Percentiles rank a stretch among this genome's conserved stretches.
Conservation (phyloP, 2,329 filamentous ascomycete genomes). For the Phaeophleospora eucalypticola region DNA sequence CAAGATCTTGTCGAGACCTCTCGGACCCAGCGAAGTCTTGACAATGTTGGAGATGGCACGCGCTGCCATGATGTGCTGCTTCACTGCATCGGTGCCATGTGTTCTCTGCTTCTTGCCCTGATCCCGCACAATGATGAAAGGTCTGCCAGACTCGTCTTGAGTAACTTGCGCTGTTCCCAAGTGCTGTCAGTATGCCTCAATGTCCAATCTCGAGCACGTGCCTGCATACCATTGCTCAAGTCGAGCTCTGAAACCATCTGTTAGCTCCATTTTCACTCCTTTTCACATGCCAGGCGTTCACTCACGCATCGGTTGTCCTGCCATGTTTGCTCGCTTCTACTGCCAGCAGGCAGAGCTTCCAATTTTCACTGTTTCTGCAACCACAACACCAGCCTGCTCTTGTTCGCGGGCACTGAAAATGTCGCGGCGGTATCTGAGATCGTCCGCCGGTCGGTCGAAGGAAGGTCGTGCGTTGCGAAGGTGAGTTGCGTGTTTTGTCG, state of each 20-base stretch:
- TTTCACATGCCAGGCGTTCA: constrained; percentile 47
- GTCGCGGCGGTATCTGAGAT: constrained; percentile 1
- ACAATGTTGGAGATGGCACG: constrained; percentile 95
- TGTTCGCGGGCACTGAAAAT: neutral
- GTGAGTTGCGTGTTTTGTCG: neutral
- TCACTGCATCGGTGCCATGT: constrained; percentile 94
- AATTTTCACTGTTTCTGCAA: neutral
- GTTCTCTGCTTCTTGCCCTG: constrained; percentile 97
- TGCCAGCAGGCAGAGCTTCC: constrained; percentile 8
- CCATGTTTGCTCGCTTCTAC: constrained; percentile 35
- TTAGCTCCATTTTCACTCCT: constrained; percentile 34
- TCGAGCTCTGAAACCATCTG: constrained; percentile 61
- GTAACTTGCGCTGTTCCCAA: constrained; percentile 61
- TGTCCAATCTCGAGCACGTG: constrained; percentile 4
- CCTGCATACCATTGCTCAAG: constrained; percentile 68
- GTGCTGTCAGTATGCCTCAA: constrained; percentile 15
- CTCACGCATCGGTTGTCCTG: constrained; percentile 58
- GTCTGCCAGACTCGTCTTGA: constrained; percentile 95
- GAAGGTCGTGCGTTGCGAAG: neutral
- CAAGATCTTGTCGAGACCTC: constrained; percentile 97
- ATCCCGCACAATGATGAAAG: constrained; percentile 97
- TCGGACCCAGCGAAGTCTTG: constrained; percentile 91
- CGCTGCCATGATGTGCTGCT: constrained; percentile 95
- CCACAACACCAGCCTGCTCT: constrained; percentile 2
- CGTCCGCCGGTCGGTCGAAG: neutral